Base-by-base conservation (phyloP, 1,284 basidiomycete species). In the Cystobasidiaceae sp. region DNA sequence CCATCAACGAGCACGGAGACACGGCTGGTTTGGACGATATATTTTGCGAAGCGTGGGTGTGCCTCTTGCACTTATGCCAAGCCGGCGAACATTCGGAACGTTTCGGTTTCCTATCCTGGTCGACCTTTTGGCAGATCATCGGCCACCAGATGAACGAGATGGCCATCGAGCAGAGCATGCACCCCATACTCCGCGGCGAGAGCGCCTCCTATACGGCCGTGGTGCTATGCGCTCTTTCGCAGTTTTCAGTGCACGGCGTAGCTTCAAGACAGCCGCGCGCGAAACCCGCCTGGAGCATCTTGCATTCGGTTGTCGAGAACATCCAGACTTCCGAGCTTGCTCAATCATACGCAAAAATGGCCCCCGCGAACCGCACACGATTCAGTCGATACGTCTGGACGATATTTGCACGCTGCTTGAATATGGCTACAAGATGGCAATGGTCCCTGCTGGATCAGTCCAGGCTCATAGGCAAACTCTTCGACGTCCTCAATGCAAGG, bases 401-500 rank as follows among this genome's bases (percentile, higher is more conserved):
- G 6, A 80, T 94, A 59, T 81, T 88, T 28, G 82, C 82, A 1
- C 83, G 93, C 17, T 92, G 89, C 74, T 83, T 87, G 62, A 78
- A 85, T 13, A 78, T 97, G 46, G 83, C 82, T 68, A 80, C 82
- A 19, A 79, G 81, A 25, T 97, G 90, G 90, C 74, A 80, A 23
- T 96, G 93, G 90, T 75, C 75, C 21, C 79, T 90, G 33, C 79
- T 82, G 43, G 82, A 85, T 41, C 82, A 84, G 0, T 82, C 83
- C 4, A 73, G 65, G 25, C 78, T 92, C 72, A 82, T 92, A 64
- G 82, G 83, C 49, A 81, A 84, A 37, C 80, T 96, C 0, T 84
- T 84, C 39, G 82, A 85, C 43, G 83, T 93, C 23, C 93, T 97
- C 78, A 85, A 86, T 68, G 85, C 83, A 50, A 85, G 93, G 27